Evolutionary conservation across 1,284 basidiomycete species (phyloP), one percentile per base, ranked within the genome.

Genomic region (Phylloporus sp.): DNA sequence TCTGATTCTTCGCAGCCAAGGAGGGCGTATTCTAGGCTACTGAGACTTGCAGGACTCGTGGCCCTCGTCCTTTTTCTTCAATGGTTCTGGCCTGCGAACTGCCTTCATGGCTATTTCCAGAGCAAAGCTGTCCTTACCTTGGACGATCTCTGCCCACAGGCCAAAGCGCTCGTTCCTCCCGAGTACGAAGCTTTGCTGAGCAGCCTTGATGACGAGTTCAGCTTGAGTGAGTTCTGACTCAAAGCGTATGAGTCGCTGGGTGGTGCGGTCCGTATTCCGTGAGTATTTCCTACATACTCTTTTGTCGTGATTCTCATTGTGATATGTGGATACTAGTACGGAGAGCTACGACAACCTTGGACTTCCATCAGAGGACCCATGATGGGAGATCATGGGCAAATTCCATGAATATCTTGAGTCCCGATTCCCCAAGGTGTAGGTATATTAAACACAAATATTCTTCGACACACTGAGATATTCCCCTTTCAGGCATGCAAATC

Each of bases 221-320:
- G 62, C 20, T 79, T 78, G 0, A 73, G 77, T 1, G 73, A 73
- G n/a, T 86, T 84, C 73, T 81, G 77, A 70, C 71, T 76, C 35
- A 76, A 81, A 64, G 83, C 81, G 4, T 83, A 82, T 63, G 81
- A 84, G 59, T 80, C 77, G 11, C 75, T 86, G 7, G 81, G 82
- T 37, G 84, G 81, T 17, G 83, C 84, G 0, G 76, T 86, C 29
- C 74, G 81, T 29, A 81, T 86, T 47, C 85, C 85, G 83, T 85
- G 66, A 62, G 82, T 45, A n/a, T 69, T 66, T 69, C 25, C 41
- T 39, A 12, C 23, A 10, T 4, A 23, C 20, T 25, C 8, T 59
- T 56, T 32, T 14, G 20, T 47, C 39, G 49, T 5, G 35, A 35
- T 58, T 12, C 25, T 63, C 43, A 67, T 52, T 27, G 19, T 19